These are phyloP conservation scores for Apiospora aurea DNA, from an alignment of 2,329 filamentous ascomycete genomes.

Conservation along the genomic window DNA sequence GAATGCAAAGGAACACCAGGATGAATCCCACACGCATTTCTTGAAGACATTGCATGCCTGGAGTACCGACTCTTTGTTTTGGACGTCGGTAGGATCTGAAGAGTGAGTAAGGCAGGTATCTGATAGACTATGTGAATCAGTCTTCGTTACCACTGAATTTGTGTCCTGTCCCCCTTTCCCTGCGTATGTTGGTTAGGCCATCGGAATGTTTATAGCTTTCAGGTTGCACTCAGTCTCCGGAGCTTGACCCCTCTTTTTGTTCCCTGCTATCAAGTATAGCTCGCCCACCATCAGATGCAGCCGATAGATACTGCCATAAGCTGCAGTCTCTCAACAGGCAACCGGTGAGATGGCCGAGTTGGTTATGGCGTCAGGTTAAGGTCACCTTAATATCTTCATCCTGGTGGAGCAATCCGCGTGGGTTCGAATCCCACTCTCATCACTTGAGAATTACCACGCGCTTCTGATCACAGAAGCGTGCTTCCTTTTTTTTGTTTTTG, in stretches of 20 bases:
- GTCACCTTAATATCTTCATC: slow-evolving; percentile 23
- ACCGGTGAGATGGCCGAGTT: slow-evolving; percentile 25
- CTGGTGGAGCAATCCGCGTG: slow-evolving; percentile 36
- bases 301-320: not conserved
- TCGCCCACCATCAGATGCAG: not conserved
- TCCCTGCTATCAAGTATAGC: not conserved
- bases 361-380: slow-evolving; percentile 26
- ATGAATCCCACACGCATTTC: not conserved
- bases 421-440: slow-evolving; percentile 43
- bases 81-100: not conserved
- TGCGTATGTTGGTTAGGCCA: not conserved
- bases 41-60: too few species aligned
- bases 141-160: not conserved
- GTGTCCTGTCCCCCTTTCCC: not conserved
- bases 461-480: slow-evolving; percentile 10
- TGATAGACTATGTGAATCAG: not conserved
- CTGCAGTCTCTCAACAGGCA: not conserved
- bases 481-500: not conserved
- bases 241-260: not conserved
- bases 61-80: not conserved
- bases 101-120: not conserved
- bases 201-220: too few species aligned
- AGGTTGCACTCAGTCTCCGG: not conserved
- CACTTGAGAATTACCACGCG: slow-evolving; percentile 25
- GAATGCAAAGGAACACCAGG: not conserved